phyloP scores from a whole-genome alignment of 2,329 filamentous ascomycete species.

The Myriosclerotinia duriaeana region DNA sequence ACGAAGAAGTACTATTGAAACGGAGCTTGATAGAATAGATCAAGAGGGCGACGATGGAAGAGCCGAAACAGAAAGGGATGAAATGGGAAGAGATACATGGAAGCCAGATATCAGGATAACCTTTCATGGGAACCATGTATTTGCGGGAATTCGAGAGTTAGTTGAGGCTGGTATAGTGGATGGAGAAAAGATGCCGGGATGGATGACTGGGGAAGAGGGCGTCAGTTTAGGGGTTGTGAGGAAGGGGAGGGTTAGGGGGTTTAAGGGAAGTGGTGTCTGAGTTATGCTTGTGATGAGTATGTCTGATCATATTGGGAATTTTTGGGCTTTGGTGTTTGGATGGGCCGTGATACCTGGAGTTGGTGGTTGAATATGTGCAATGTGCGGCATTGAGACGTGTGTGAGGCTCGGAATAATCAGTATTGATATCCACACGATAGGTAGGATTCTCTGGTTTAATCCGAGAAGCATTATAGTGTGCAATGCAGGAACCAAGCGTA shows the following conservation, averaged over 20 bases:
- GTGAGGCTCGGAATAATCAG: background rate
- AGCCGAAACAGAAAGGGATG: slow-evolving; percentile 25
- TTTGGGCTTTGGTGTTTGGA: background rate
- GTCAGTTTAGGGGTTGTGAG: slow-evolving; percentile 71
- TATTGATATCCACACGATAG: background rate
- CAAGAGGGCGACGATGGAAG: slow-evolving; percentile 39
- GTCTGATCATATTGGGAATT: background rate
- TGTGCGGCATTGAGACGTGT: background rate
- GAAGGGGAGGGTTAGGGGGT: slow-evolving; percentile 61
- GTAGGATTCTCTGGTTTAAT: background rate
- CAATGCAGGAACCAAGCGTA: background rate
- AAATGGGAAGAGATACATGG: slow-evolving; percentile 43
- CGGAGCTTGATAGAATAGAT: slow-evolving; percentile 32
- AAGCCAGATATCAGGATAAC: slow-evolving; percentile 62
- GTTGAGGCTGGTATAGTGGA: slow-evolving; percentile 76
- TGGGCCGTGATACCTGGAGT: slow-evolving; percentile 15
- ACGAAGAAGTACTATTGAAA: slow-evolving; percentile 34
- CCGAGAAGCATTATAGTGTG: background rate
- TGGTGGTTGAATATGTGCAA: too few species aligned
- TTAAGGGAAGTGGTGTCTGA: slow-evolving; percentile 53
- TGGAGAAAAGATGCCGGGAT: slow-evolving; percentile 77
- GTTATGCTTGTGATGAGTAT: background rate
- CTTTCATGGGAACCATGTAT: slow-evolving; percentile 75
- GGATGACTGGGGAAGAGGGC: slow-evolving; percentile 86
- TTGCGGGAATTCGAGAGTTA: slow-evolving; percentile 74